phyloP scores from a whole-genome alignment of 441 rosid genomes.

The Gossypium schwendimanii region DNA sequence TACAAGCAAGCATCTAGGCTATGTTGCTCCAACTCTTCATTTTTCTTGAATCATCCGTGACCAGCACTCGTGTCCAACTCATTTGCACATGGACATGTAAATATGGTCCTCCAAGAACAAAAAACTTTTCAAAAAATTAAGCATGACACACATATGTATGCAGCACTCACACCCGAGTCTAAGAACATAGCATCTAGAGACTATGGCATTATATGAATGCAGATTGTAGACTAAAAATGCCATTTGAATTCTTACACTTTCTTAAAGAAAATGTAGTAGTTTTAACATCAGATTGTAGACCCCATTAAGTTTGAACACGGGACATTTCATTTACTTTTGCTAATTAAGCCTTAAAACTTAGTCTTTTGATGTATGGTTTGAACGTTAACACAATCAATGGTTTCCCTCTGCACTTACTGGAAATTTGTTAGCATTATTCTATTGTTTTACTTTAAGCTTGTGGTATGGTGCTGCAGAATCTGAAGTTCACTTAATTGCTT shows the following conservation, averaged over 20 bases:
- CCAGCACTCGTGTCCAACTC: too few species aligned
- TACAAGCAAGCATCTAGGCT: too few species aligned
- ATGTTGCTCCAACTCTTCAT: too few species aligned
- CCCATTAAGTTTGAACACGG: not conserved
- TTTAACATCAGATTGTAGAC: not conserved
- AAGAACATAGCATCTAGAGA: not conserved
- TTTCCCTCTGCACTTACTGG: not conserved
- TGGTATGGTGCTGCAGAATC: not conserved
- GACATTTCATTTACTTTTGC: not conserved
- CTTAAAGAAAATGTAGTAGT: not conserved
- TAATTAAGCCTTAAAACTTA: not conserved
- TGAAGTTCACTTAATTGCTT: slow-evolving; percentile 15
- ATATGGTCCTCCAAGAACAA: not conserved
- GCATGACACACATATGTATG: not conserved
- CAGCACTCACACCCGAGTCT: not conserved
- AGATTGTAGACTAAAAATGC: not conserved
- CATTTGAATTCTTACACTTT: not conserved
- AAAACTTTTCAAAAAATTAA: not conserved
- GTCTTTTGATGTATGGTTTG: not conserved
- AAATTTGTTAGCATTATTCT: not conserved
- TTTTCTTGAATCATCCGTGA: too few species aligned
- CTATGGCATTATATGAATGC: not conserved
- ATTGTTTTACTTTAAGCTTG: not conserved
- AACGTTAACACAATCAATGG: not conserved
- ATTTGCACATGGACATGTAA: too few species aligned